Evolutionary conservation across 2,329 filamentous ascomycete species (phyloP), one percentile per base, ranked within the genome.

Genomic region (Xylogone sp.): DNA sequence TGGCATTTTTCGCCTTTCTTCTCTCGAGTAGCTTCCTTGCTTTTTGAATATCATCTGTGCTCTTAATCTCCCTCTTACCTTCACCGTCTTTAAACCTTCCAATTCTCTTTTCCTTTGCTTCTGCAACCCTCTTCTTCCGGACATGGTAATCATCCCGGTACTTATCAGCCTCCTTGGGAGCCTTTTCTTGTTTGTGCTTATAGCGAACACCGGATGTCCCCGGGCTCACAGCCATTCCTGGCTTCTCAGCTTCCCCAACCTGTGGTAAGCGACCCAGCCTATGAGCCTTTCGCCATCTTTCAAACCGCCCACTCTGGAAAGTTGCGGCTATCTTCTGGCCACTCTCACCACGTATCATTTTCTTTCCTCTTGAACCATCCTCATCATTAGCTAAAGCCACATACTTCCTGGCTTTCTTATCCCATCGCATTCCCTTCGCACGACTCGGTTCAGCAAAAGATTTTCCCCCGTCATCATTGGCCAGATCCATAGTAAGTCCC

Each of bases 351-450:
- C 83, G 81, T 51, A 97, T 86, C 74, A 97, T 86, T 65, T 79
- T 81, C 53, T 73, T 69, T 45, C 81, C 80, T 65, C 85, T 86
- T 61, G 83, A 95, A 39, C 94, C 94, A 72, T 99, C 95, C 61
- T 96, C 89, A 72, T 99, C 94, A 76, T 99, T 97, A 61, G 84
- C 84, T 31, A 89, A 83, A 12, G 89, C 78, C 31, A 99, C 93
- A 73, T 97, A 99, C 72, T 97, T 97, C 73, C 89, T 95, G 64
- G 84, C 83, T 71, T 96, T 96, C 75, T 95, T 93, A 75, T 99
- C 94, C 94, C 94, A 99, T 59, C 94, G 87, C 84, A 96, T 86
- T 45, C 82, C 77, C 59, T 84, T 82, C 46, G 84, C 72, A 61
- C 85, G 87, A 45, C 85, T 81, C 2, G 90, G 83, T 62, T 89